These are phyloP conservation scores for Coprinopsis cinerea DNA, from an alignment of 768 basidiomycete genomes.

Conservation along the genomic window DNA sequence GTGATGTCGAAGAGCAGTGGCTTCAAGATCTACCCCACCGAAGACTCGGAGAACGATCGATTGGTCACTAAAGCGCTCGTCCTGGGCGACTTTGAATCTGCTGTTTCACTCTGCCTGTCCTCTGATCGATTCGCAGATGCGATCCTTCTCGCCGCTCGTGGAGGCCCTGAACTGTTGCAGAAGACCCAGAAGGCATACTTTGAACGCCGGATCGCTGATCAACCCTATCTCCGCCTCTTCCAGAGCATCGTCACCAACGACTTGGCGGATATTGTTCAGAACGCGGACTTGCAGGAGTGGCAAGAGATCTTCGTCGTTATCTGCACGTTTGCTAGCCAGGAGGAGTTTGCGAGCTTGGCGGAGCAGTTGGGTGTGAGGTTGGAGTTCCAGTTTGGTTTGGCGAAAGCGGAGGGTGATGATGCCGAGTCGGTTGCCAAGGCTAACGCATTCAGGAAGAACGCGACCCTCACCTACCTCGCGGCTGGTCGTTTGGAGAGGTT, in stretches of 20 bases:
- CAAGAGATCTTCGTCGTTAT: conserved; percentile 93
- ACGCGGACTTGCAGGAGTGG: conserved; percentile 93
- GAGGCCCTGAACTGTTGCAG: conserved; percentile 80
- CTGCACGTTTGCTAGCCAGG: conserved; percentile 84
- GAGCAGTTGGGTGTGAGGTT: conserved; percentile 90
- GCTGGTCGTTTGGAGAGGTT: conserved; percentile 84
- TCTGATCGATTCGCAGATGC: conserved; percentile 92
- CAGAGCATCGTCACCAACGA: conserved; percentile 92
- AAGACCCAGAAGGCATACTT: conserved; percentile 94
- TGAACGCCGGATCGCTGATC: conserved; percentile 63
- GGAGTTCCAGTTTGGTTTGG: conserved; percentile 73
- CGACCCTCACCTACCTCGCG: conserved; percentile 90
- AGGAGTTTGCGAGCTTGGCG: conserved; percentile 82
- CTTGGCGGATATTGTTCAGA: conserved; percentile 89
- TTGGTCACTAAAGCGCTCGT: conserved; percentile 91
- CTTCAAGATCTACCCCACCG: conserved; percentile 85
- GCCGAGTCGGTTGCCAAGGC: conserved; percentile 37
- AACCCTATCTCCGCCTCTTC: conserved; percentile 90
- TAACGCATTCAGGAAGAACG: conserved; percentile 68
- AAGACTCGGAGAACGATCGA: conserved; percentile 83
- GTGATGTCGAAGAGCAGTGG: conserved; percentile 68
- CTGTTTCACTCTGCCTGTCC: conserved; percentile 87
- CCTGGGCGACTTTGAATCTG: conserved; percentile 90
- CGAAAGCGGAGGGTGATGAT: conserved; percentile 35
- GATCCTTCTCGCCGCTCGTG: conserved; percentile 86